Percentiles rank a stretch among this genome's conserved stretches.
Evolutionary conservation across 129 eudicot genomes (phyloP).

Genomic region (Tanacetum coccineum): DNA sequence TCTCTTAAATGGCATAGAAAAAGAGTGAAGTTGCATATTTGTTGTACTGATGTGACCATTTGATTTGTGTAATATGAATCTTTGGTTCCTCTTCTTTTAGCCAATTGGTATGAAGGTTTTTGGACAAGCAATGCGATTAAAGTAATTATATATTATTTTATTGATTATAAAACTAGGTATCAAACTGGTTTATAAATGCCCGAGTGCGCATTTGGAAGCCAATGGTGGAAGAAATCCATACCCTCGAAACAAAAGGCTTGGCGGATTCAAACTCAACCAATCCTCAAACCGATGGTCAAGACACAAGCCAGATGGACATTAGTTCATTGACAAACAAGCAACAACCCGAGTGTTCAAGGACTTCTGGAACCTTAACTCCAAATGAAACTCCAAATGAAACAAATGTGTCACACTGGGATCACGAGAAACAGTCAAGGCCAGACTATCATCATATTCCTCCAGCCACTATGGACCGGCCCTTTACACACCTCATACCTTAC

Average conservation of each 20-base stretch:
- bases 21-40: background rate
- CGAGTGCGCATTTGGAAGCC: slow-evolving; percentile 91
- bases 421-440: slow-evolving; percentile 53
- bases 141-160: background rate
- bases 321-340: slow-evolving; percentile 29
- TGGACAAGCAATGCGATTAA: background rate
- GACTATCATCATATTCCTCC: slow-evolving; percentile 47
- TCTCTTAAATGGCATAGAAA: background rate
- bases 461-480: slow-evolving; percentile 42
- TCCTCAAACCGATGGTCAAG: slow-evolving; percentile 29
- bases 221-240: slow-evolving; percentile 88
- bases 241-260: slow-evolving; percentile 63
- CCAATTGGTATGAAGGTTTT: background rate
- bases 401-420: slow-evolving; percentile 44
- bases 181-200: slow-evolving; percentile 88
- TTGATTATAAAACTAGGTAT: slow-evolving; percentile 44
- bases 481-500: slow-evolving; percentile 47
- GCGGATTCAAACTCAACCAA: slow-evolving; percentile 39
- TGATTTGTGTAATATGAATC: background rate
- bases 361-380: slow-evolving; percentile 17
- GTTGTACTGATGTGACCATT: background rate
- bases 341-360: slow-evolving; percentile 35
- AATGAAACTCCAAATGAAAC: slow-evolving; percentile 21
- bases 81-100: background rate
- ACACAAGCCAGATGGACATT: slow-evolving; percentile 21